Evolutionary conservation across 2,329 filamentous ascomycete genomes (phyloP).

Genomic region (Hymenoscyphus infarciens): DNA sequence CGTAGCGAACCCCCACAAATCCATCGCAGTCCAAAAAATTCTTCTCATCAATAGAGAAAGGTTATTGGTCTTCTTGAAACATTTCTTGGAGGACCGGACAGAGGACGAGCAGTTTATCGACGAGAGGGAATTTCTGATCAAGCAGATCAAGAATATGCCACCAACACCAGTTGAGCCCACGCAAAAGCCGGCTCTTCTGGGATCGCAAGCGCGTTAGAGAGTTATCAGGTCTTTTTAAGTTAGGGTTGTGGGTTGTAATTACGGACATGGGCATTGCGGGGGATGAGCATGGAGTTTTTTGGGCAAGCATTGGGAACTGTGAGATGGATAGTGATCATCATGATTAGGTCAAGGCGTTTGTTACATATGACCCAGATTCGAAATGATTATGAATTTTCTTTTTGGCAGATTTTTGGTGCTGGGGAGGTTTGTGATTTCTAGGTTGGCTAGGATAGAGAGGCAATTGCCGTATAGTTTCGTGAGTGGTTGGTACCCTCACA

Average conservation of each 20-base stretch:
- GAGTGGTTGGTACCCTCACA: no score
- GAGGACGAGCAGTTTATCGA: constrained; percentile 99
- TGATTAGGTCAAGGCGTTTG: constrained; percentile 23
- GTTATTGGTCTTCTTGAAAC: constrained; percentile 80
- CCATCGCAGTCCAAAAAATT: constrained; percentile 91
- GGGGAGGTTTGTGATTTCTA: no score
- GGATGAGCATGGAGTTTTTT: constrained; percentile 28
- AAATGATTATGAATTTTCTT: not conserved
- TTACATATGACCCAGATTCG: constrained; percentile 1
- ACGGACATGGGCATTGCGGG: constrained; percentile 20
- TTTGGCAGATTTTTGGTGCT: not conserved
- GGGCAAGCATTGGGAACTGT: constrained; percentile 22
- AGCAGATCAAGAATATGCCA: constrained; percentile 77
- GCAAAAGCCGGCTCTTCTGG: constrained; percentile 36
- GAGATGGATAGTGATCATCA: constrained; percentile 22
- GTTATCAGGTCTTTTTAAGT: not conserved
- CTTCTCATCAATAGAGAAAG: constrained; percentile 94
- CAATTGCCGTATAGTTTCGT: no score
- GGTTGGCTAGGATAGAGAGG: no score
- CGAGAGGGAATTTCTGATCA: constrained; percentile 94
- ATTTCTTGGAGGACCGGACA: constrained; percentile 89
- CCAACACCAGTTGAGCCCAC: constrained; percentile 47
- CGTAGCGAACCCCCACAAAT: constrained; percentile 97
- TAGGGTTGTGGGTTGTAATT: constrained; percentile 16
- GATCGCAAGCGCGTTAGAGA: constrained; percentile 30